Conservation (phyloP, 441 rosid species). For the Populus hybrid region DNA sequence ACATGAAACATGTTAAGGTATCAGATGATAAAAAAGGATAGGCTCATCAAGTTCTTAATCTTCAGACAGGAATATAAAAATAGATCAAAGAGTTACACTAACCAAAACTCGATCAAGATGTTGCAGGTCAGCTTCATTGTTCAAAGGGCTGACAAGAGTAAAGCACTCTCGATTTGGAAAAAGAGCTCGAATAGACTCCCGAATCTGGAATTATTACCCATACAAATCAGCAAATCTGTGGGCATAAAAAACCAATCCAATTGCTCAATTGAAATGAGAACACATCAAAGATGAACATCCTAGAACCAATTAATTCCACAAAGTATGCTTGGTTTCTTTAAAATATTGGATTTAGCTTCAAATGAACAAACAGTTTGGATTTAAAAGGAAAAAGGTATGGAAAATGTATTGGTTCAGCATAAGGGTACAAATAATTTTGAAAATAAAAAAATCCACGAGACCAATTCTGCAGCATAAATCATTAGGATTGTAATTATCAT, state of each 20-base stretch:
- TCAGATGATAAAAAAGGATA: not conserved
- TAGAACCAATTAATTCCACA: not conserved
- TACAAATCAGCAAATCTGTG: not conserved
- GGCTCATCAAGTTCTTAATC: conserved; percentile 47
- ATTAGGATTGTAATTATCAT: not conserved
- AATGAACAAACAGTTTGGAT: not conserved
- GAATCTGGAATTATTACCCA: conserved; percentile 47
- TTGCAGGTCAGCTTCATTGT: conserved; percentile 78
- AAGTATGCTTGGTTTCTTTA: conserved; percentile 1
- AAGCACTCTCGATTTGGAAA: conserved; percentile 89
- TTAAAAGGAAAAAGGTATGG: not conserved
- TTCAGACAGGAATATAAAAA: not conserved
- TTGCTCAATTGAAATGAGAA: conserved; percentile 18
- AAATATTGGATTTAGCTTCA: not conserved
- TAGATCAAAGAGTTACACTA: conserved; percentile 26
- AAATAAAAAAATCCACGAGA: not conserved
- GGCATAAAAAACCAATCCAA: not conserved
- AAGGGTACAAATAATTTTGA: not conserved
- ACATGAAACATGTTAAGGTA: conserved; percentile 6
- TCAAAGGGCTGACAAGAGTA: conserved; percentile 82
- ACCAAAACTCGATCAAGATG: conserved; percentile 86
- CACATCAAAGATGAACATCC: not conserved
- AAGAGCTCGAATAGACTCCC: conserved; percentile 80
- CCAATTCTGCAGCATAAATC: not conserved
- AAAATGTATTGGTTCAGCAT: not conserved